Evolutionary conservation across 2,329 filamentous ascomycete species (phyloP).

Genomic region (Penicillium sp.): DNA sequence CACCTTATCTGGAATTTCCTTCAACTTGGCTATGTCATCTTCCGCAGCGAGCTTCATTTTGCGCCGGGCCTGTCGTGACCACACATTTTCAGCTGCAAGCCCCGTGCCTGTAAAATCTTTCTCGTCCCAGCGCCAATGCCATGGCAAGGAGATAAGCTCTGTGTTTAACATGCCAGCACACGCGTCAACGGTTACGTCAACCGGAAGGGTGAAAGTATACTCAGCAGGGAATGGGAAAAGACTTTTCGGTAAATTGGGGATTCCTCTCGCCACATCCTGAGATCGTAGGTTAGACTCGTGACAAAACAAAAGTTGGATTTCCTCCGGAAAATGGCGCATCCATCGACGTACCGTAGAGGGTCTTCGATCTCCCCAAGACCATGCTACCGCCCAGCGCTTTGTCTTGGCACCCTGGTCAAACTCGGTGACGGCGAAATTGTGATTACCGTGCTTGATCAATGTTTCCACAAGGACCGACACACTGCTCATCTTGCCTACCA

Average conservation of each 20-base stretch:
- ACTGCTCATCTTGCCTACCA: conserved; percentile 82
- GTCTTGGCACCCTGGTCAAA: conserved; percentile 79
- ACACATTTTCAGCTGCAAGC: conserved; percentile 68
- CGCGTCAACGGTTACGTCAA: conserved; percentile 28
- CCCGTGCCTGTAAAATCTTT: conserved; percentile 59
- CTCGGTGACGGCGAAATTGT: conserved; percentile 80
- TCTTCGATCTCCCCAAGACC: conserved; percentile 74
- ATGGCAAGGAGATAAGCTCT: conserved; percentile 57
- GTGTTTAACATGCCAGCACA: conserved; percentile 44
- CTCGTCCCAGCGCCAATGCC: conserved; percentile 67
- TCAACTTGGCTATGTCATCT: conserved; percentile 27
- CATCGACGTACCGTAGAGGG: conserved; percentile 54
- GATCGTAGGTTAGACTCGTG: neutral
- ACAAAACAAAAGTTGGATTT: no score
- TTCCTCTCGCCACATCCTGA: conserved; percentile 38
- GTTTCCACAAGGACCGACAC: conserved; percentile 63
- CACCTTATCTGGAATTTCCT: conserved; percentile 38
- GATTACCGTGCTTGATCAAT: conserved; percentile 57
- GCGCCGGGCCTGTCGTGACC: conserved; percentile 73
- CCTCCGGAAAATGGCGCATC: neutral
- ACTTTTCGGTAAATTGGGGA: conserved; percentile 51
- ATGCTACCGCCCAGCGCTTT: conserved; percentile 81
- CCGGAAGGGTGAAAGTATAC: conserved; percentile 45
- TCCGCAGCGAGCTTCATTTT: conserved; percentile 42
- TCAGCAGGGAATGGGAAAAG: conserved; percentile 56